A percentile compares a stretch with the other conserved stretches of the same genome.
Conservation (phyloP, 352 stramenopile species). For the Ophiocytium majus region DNA sequence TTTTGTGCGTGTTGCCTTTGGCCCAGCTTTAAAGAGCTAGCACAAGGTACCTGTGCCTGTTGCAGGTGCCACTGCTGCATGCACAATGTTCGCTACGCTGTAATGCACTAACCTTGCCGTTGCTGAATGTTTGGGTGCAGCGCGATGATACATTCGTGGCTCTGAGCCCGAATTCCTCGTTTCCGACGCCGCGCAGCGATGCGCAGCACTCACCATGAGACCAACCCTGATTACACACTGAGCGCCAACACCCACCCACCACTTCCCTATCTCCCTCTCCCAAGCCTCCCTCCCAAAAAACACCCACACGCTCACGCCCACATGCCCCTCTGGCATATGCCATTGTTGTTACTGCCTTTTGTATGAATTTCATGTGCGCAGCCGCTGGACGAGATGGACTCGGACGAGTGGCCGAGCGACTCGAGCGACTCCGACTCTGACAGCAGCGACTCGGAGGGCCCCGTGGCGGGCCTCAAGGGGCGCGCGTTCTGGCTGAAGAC, state of each 20-base stretch:
- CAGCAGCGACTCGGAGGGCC: conserved; percentile 66
- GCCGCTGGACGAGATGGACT: conserved; percentile 59
- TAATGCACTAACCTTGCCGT: too few species aligned
- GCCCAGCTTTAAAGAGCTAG: too few species aligned
- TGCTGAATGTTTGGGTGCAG: too few species aligned
- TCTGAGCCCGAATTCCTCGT: conserved; percentile 56
- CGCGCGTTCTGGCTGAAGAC: conserved; percentile 91
- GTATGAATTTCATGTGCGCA: conserved; percentile 37
- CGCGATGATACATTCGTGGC: conserved; percentile 21
- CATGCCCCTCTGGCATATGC: too few species aligned
- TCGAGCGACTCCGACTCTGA: conserved; percentile 63
- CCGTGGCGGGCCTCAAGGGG: conserved; percentile 81
- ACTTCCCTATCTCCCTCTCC: neutral
- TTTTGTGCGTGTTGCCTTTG: too few species aligned
- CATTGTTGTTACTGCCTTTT: too few species aligned
- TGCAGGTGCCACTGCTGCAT: too few species aligned
- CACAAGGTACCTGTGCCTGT: too few species aligned
- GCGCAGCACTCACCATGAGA: conserved; percentile 54
- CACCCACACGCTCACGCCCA: too few species aligned
- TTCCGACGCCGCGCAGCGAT: conserved; percentile 55
- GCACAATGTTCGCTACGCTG: too few species aligned
- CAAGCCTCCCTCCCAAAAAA: neutral
- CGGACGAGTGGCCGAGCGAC: conserved; percentile 56
- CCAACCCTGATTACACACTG: conserved; percentile 48
- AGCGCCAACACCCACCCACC: conserved; percentile 30